Conservation (phyloP, 805 yeast genomes). For the Groenewaldozyma tartarivorans region DNA sequence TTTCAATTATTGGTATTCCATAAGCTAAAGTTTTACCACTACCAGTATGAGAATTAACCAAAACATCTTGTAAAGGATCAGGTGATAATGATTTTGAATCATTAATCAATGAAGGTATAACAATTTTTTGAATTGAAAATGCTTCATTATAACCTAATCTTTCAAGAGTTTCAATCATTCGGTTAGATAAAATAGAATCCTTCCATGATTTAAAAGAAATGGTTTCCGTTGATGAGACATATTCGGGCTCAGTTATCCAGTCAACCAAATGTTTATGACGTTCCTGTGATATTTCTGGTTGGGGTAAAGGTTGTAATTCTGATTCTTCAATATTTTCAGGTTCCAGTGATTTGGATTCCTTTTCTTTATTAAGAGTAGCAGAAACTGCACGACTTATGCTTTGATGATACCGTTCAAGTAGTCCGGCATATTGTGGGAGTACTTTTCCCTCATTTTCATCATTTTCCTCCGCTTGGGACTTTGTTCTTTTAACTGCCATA, state of each 20-base stretch:
- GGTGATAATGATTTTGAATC: constrained; percentile 26
- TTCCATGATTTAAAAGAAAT: constrained; percentile 42
- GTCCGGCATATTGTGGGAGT: constrained; percentile 17
- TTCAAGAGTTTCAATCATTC: constrained; percentile 38
- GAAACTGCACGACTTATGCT: constrained; percentile 8
- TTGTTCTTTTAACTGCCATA: constrained; percentile 14
- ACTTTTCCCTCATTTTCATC: not conserved
- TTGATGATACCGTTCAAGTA: constrained; percentile 11
- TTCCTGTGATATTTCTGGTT: constrained; percentile 37
- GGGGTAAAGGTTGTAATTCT: constrained; percentile 63
- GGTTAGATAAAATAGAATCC: constrained; percentile 31
- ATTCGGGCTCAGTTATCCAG: constrained; percentile 65
- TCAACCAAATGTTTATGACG: constrained; percentile 27
- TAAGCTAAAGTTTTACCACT: constrained; percentile 93
- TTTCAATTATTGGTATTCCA: constrained; percentile 70
- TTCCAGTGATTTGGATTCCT: constrained; percentile 3
- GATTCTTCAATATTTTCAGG: constrained; percentile 1
- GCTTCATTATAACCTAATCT: constrained; percentile 43
- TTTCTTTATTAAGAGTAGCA: not conserved
- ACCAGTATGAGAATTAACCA: constrained; percentile 93
- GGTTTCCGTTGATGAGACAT: constrained; percentile 38
- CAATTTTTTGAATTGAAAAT: constrained; percentile 68
- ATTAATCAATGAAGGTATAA: constrained; percentile 46
- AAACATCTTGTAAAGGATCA: constrained; percentile 42
- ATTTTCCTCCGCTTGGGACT: not conserved